Conservation (phyloP, 2,329 filamentous ascomycete species). For the Phialophora tarda region DNA sequence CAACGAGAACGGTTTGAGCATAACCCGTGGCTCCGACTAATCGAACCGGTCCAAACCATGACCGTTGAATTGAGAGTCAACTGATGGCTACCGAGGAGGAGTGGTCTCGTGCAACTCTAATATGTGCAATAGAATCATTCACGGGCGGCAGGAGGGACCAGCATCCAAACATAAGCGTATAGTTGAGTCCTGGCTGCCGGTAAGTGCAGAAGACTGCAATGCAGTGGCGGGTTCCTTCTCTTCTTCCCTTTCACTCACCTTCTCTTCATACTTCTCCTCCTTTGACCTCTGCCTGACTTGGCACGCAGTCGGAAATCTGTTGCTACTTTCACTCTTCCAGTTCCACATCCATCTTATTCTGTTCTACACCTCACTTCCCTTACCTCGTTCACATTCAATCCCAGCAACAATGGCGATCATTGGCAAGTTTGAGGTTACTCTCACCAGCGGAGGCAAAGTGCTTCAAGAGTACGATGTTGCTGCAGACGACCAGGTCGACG, state of each 20-base stretch:
- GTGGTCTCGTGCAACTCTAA: too few relatives aligned
- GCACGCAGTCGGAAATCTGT: not conserved
- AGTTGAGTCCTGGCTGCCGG: not conserved
- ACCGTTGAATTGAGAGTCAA: too few relatives aligned
- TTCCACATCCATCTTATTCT: not conserved
- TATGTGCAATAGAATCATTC: not conserved
- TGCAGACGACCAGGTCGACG: not conserved
- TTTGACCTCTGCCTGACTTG: not conserved
- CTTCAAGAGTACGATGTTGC: conserved; percentile 10
- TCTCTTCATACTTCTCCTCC: not conserved
- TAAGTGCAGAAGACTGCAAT: not conserved
- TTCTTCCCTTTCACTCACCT: not conserved
- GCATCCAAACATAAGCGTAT: not conserved
- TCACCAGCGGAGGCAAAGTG: conserved; percentile 6
- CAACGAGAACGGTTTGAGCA: too few relatives aligned
- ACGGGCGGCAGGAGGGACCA: too few relatives aligned
- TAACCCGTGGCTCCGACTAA: too few relatives aligned
- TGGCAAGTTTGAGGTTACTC: conserved; percentile 14
- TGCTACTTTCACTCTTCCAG: not conserved
- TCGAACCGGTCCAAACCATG: too few relatives aligned
- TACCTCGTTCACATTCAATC: not conserved
- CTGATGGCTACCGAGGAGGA: too few relatives aligned
- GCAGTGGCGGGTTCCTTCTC: not conserved
- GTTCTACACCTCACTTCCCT: not conserved
- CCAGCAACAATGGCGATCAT: conserved; percentile 14